Base-by-base conservation (phyloP, 306 rosid species). In the Pyrus communis region DNA sequence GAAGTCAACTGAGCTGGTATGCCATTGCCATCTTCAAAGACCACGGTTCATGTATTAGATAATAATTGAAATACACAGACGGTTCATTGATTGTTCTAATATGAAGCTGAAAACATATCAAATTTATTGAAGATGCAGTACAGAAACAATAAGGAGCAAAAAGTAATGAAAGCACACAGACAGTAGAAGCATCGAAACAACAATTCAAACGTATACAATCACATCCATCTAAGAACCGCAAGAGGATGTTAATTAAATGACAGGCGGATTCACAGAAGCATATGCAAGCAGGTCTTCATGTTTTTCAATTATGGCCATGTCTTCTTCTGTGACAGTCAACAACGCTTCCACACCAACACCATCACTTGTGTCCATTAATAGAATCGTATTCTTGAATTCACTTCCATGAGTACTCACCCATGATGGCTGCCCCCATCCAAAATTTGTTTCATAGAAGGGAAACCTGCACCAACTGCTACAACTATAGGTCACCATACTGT, bases 381-480 rank as follows among this genome's bases (percentile, higher is more conserved):
- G 1, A 31, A 84, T n/a, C 3, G n/a, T 19, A 35, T 74, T 77
- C 70, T 77, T 61, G 15, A 3, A 31, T 31, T 33, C 0, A 13
- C 73, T 54, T 5, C 38, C 7, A 0, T 28, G 58, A 28, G 68
- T 35, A 19, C 79, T 67, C n/a, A 55, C 59, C 87, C 84, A 79
- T 17, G 46, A 19, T n/a, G 87, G 87, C 62, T 73, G 63, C 30
- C 84, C 87, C 84, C 79, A 84, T 72, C 84, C 80, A 19, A 84
- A 77, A 73, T 80, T 51, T 21, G 55, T 54, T 12, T 77, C 74
- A 23, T 80, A 80, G 2, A 80, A 60, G 4, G 70, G 65, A 63
- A 84, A 77, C 71, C 82, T 40, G 42, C 75, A 80, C 75, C 70
- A 80, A 31, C 79, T 73, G n/a, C 27, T 76, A 33, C 38, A 43